A percentile compares a stretch with the other conserved stretches of the same genome.
Evolutionary conservation across 83 land plant genomes (phyloP).

Genomic region (Picea abies): DNA sequence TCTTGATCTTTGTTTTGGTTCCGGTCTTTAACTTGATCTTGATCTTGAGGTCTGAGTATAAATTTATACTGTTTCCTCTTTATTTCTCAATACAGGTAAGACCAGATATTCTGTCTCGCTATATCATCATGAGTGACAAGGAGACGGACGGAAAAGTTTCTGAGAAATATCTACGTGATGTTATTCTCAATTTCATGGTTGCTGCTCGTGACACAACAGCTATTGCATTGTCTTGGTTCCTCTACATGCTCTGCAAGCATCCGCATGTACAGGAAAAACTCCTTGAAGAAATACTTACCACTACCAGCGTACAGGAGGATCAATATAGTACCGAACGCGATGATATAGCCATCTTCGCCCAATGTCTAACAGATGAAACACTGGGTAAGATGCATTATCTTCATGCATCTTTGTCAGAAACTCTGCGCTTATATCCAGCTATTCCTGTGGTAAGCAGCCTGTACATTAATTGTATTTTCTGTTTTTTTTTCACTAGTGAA

Average conservation of each 20-base stretch:
- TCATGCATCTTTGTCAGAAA: constrained; percentile 70
- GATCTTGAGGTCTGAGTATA: neutral
- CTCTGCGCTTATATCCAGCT: constrained; percentile 80
- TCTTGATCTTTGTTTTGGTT: neutral
- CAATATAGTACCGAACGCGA: neutral
- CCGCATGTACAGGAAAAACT: constrained; percentile 53
- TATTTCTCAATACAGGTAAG: constrained; percentile 15
- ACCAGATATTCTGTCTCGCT: constrained; percentile 45
- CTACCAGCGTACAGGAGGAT: neutral
- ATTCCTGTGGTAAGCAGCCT: constrained; percentile 66
- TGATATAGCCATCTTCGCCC: constrained; percentile 31
- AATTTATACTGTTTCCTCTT: neutral
- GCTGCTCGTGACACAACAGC: constrained; percentile 91
- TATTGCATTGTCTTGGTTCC: constrained; percentile 72
- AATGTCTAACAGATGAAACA: constrained; percentile 36
- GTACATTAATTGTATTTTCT: neutral
- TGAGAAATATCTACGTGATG: constrained; percentile 56
- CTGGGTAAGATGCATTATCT: constrained; percentile 71
- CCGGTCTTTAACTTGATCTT: neutral
- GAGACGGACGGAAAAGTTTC: constrained; percentile 16
- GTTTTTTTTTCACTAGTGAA: neutral
- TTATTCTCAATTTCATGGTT: constrained; percentile 66
- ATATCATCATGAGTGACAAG: constrained; percentile 20
- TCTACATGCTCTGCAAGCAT: constrained; percentile 66
- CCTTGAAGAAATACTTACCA: constrained; percentile 34